Percentiles rank a stretch among this genome's conserved stretches.
Conservation (phyloP, 2,329 filamentous ascomycete genomes). For the Curvularia hawaiiensis region DNA sequence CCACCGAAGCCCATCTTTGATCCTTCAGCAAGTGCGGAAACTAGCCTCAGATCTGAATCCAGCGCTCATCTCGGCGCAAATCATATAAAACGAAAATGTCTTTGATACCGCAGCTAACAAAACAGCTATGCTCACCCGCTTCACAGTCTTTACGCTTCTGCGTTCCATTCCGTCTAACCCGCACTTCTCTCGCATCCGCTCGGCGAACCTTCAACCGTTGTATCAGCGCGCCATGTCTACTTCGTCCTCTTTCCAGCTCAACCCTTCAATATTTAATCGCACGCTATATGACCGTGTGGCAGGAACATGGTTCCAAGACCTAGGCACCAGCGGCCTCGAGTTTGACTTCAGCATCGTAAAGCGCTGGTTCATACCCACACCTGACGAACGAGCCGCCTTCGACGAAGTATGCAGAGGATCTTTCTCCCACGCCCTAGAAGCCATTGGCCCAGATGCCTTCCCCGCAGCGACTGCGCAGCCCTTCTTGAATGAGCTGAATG, state of each 20-base stretch:
- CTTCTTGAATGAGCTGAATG: slow-evolving; percentile 43
- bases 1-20: slow-evolving; percentile 2
- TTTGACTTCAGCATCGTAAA: slow-evolving; percentile 32
- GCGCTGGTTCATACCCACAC: slow-evolving; percentile 47
- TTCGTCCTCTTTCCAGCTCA: slow-evolving; percentile 35
- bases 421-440: slow-evolving; percentile 45
- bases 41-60: neutral
- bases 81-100: neutral
- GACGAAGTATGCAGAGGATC: slow-evolving; percentile 44
- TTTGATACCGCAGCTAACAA: slow-evolving; percentile 1
- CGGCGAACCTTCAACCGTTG: slow-evolving; percentile 1
- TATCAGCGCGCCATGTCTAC: slow-evolving; percentile 35
- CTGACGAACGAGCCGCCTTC: slow-evolving; percentile 44
- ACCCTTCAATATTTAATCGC: slow-evolving; percentile 49
- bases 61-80: neutral
- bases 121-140: slow-evolving; percentile 10
- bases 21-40: neutral
- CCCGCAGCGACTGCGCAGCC: slow-evolving; percentile 43
- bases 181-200: slow-evolving; percentile 5
- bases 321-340: slow-evolving; percentile 32
- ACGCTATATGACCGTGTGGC: slow-evolving; percentile 45
- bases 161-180: slow-evolving; percentile 11
- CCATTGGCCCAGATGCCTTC: slow-evolving; percentile 44
- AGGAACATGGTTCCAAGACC: slow-evolving; percentile 48
- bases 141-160: slow-evolving; percentile 9